Evolutionary conservation across 225 moss, liverwort and hornwort genomes (phyloP).

Genomic region (Thuidium tamariscinum): DNA sequence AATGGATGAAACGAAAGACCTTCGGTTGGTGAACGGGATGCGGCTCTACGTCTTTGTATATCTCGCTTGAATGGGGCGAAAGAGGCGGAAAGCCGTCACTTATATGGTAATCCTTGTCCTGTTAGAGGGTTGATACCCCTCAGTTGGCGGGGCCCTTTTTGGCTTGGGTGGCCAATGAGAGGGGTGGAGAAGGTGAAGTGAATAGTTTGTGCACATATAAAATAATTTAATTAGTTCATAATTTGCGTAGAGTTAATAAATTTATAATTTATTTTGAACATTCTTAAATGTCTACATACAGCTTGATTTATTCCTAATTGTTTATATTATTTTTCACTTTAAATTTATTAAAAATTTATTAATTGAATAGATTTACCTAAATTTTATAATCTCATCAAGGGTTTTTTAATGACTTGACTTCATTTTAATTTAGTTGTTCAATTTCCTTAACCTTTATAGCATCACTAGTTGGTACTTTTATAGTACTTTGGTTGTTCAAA

Average conservation of each 20-base stretch:
- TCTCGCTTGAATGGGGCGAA: background rate
- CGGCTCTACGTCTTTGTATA: background rate
- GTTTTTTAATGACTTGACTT: background rate
- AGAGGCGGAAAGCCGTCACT: background rate
- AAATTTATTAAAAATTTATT: background rate
- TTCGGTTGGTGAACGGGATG: background rate
- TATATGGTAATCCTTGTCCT: background rate
- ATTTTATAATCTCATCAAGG: fast-evolving
- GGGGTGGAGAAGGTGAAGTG: background rate
- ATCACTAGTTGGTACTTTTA: no score
- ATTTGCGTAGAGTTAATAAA: background rate
- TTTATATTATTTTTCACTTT: fast-evolving
- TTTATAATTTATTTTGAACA: background rate
- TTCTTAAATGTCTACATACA: background rate
- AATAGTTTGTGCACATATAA: background rate
- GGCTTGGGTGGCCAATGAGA: background rate
- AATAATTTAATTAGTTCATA: no score
- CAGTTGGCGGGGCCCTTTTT: background rate
- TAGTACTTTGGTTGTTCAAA: background rate
- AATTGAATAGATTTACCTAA: no score
- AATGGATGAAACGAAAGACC: background rate
- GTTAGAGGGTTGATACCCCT: background rate
- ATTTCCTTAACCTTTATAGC: no score
- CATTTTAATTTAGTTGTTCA: background rate
- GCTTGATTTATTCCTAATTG: background rate